These are phyloP conservation scores for Bertia moriformis DNA, from an alignment of 2,329 filamentous ascomycete species.

Conservation along the genomic window DNA sequence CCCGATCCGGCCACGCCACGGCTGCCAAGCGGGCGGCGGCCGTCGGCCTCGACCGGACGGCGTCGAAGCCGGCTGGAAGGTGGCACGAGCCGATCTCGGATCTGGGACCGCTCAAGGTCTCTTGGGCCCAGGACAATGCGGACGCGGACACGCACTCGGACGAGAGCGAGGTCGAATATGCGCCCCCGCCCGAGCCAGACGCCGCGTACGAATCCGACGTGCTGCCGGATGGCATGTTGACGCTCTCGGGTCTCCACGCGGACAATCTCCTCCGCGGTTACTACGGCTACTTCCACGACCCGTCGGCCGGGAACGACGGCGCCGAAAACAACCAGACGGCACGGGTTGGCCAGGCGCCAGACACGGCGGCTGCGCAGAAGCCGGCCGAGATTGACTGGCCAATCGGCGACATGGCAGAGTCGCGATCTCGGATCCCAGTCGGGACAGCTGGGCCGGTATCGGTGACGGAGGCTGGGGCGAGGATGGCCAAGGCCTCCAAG, in stretches of 20 bases:
- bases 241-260: constrained; percentile 39
- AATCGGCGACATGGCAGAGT: constrained; percentile 37
- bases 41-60: constrained; percentile 49
- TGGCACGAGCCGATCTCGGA: constrained; percentile 30
- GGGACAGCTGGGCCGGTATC: too few relatives aligned
- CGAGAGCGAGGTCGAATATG: constrained; percentile 76
- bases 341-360: too few relatives aligned
- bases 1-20: constrained; percentile 49
- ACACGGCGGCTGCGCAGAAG: constrained; percentile 52
- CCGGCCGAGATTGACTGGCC: constrained; percentile 50
- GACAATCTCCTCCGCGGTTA: constrained; percentile 47
- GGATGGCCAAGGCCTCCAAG: too few relatives aligned
- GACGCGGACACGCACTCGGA: too few relatives aligned
- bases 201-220: constrained; percentile 57
- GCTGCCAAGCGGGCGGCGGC: constrained; percentile 44
- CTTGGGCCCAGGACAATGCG: constrained; percentile 32
- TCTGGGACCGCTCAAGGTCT: constrained; percentile 25
- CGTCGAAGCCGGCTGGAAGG: constrained; percentile 41
- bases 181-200: constrained; percentile 59
- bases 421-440: constrained; percentile 16
- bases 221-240: constrained; percentile 40
- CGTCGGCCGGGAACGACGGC: constrained; percentile 48
- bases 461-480: constrained; percentile 5
- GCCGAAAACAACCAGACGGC: constrained; percentile 46
- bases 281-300: constrained; percentile 44